Percentiles rank a stretch among this genome's conserved stretches.
Evolutionary conservation across 345 rosid genomes (phyloP).

Genomic region (Lepidium didymum): DNA sequence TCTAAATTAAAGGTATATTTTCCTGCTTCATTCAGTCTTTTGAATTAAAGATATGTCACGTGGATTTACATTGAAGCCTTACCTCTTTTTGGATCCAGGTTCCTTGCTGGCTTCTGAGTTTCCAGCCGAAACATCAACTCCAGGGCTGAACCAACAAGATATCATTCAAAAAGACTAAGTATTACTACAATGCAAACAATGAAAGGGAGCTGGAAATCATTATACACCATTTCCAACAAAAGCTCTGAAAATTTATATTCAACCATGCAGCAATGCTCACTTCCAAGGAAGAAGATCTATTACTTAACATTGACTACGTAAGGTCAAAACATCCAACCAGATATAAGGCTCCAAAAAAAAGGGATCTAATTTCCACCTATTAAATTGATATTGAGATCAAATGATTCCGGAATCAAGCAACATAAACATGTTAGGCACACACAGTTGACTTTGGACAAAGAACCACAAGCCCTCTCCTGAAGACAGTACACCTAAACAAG

Average conservation of each 20-base stretch:
- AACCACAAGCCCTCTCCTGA: conserved; percentile 13
- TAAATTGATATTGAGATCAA: neutral
- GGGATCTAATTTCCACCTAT: conserved; percentile 23
- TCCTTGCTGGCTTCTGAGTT: conserved; percentile 69
- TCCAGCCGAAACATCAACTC: conserved; percentile 61
- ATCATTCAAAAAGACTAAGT: neutral
- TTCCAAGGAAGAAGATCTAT: neutral
- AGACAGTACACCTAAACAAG: neutral
- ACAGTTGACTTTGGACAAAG: conserved; percentile 23
- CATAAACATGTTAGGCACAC: conserved; percentile 24
- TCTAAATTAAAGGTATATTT: neutral
- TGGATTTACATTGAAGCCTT: neutral
- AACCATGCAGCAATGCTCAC: neutral
- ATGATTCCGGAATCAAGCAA: conserved; percentile 15
- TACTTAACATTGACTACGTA: neutral
- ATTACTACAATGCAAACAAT: neutral
- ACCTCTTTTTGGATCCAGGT: conserved; percentile 79
- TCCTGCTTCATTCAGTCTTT: neutral
- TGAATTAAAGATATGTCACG: neutral
- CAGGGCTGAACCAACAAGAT: conserved; percentile 36
- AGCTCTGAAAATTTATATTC: neutral
- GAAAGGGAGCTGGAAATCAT: neutral
- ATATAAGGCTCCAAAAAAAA: conserved; percentile 1
- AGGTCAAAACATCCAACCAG: conserved; percentile 12
- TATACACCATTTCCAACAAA: neutral